phyloP scores from a whole-genome alignment of 805 yeast genomes.

The Komagataella populi region DNA sequence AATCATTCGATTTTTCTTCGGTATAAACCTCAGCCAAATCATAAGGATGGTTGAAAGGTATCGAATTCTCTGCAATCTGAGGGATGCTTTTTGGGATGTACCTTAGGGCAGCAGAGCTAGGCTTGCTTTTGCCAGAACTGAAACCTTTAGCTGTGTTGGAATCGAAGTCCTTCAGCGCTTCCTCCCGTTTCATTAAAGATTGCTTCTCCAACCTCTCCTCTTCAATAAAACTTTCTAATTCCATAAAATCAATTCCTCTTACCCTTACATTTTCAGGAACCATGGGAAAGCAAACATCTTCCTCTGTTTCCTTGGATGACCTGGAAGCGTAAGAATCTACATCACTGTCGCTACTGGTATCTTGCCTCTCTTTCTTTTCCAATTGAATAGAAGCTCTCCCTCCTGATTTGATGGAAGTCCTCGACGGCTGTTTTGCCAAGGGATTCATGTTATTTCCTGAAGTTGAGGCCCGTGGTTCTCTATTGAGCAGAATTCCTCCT shows the following conservation, averaged over 20 bases:
- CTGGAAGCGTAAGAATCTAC: conserved; percentile 62
- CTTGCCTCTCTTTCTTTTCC: conserved; percentile 65
- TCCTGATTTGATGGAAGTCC: conserved; percentile 70
- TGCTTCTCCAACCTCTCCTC: conserved; percentile 41
- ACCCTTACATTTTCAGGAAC: conserved; percentile 43
- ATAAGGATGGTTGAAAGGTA: conserved; percentile 4
- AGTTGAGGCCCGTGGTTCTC: neutral
- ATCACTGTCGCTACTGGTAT: conserved; percentile 24
- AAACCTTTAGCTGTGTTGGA: conserved; percentile 41
- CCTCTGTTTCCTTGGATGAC: conserved; percentile 84
- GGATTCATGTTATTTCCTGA: conserved; percentile 43
- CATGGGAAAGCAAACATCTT: conserved; percentile 96
- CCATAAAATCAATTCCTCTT: conserved; percentile 83
- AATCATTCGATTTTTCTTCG: conserved; percentile 4
- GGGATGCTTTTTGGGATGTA: conserved; percentile 67
- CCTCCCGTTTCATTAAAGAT: conserved; percentile 19
- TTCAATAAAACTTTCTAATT: conserved; percentile 68
- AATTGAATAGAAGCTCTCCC: conserved; percentile 86
- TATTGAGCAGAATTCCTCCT: neutral
- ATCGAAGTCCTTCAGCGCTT: conserved; percentile 11
- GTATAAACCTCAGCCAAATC: neutral
- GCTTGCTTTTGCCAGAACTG: conserved; percentile 22
- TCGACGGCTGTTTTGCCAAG: conserved; percentile 21
- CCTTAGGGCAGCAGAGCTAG: conserved; percentile 40
- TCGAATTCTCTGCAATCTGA: conserved; percentile 25